Evolutionary conservation across 2,329 filamentous ascomycete genomes (phyloP), one percentile per base, ranked within the genome.

Genomic region (Xylaria multiplex): DNA sequence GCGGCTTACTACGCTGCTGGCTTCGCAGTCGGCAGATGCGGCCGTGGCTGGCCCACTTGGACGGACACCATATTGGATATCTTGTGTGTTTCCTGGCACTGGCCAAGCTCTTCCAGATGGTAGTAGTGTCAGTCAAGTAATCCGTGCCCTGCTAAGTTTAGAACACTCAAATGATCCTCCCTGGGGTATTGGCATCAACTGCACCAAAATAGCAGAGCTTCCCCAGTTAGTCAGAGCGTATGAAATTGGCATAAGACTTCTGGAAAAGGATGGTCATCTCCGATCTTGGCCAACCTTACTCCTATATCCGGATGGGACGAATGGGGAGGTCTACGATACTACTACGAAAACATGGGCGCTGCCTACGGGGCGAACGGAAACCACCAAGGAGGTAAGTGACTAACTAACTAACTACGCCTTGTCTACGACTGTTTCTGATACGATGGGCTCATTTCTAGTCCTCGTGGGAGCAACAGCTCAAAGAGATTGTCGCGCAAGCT

Each of bases 241-340:
- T 57, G 86, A 90, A 71, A 79, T 77, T 3, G 82, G 79, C 8
- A 74, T 88, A 16, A 64, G 67, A 9, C 68, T 64, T n/a, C 59
- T 86, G 69, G 62, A 82, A 1, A 58, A 72, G 3, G 69, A 75
- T 3, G 78, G 79, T 0, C 70, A 76, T 14, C 59, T 82, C 1
- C 22, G 66, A 0, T 72, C 74, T 6, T 83, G 81, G 79, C 88
- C 88, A 0, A 81, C 80, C 22, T 76, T 91, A 59, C 84, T 91
- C 4, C 71, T 91, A 19, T 91, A 91, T 74, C 90, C 90, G 0
- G 90, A 92, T 74, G 89, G 89, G 0, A 91, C 90, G 1, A 88
- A 88, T 53, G 88, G 88, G 0, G 87, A 91, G 76, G 83, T 89
- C 0, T 91, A 91, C 77, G 86, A 91, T 74, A 89, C 88, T 1